A percentile compares a stretch with the other conserved stretches of the same genome.
phyloP scores from a whole-genome alignment of 2,329 filamentous ascomycete genomes.

The Tolypocladium tropicale region DNA sequence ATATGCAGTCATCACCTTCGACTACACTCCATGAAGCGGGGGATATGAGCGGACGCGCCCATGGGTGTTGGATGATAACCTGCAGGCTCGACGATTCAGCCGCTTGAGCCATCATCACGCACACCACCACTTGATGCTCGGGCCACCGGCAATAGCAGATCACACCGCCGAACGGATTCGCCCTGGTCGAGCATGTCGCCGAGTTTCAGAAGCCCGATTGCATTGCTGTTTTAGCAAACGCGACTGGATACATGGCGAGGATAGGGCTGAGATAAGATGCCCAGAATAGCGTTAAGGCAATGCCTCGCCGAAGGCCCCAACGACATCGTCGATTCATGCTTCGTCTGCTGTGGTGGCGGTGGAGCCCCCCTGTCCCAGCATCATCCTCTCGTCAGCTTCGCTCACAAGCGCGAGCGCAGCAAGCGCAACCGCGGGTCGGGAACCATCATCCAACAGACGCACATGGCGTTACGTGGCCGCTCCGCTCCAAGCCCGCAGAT shows the following conservation, averaged over 20 bases:
- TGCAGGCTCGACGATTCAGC: not conserved
- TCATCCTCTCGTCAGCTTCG: constrained; percentile 2
- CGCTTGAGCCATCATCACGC: not conserved
- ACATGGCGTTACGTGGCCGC: not conserved
- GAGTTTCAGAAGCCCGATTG: not conserved
- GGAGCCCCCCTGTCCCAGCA: not conserved
- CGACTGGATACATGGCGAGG: not conserved
- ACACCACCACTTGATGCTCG: not conserved
- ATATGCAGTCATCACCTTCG: not conserved
- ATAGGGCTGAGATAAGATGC: not conserved
- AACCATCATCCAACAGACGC: not conserved
- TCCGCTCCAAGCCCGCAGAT: not conserved
- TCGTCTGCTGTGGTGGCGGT: not conserved
- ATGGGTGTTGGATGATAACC: not conserved
- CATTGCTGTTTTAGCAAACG: not conserved
- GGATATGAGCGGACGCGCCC: not conserved
- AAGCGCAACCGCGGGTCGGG: not conserved
- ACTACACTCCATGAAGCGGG: not conserved
- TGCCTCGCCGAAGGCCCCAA: not conserved
- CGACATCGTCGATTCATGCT: not conserved
- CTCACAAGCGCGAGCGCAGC: constrained; percentile 3
- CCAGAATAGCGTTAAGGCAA: not conserved
- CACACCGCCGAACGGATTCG: not conserved
- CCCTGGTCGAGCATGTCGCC: not conserved
- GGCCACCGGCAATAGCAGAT: not conserved